These are phyloP conservation scores for Sporothrix humicola DNA, from an alignment of 2,329 filamentous ascomycete genomes.

Conservation along the genomic window DNA sequence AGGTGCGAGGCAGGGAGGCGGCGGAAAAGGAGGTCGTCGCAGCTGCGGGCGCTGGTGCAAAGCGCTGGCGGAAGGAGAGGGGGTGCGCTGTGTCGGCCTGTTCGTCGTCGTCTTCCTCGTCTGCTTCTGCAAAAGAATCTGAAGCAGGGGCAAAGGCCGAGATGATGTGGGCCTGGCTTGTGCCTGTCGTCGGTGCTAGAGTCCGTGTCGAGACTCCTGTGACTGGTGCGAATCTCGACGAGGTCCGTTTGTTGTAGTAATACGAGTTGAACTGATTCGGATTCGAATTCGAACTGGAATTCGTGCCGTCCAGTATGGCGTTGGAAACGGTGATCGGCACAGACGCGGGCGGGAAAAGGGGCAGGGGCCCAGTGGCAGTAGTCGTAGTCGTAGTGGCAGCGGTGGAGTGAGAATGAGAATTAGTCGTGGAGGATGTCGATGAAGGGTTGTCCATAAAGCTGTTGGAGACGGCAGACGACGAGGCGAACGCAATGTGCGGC, in stretches of 20 bases:
- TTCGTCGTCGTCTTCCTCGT: slow-evolving; percentile 1
- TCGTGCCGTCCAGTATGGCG: slow-evolving; percentile 1
- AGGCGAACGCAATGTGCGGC: slow-evolving; percentile 34
- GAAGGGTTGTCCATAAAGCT: neutral
- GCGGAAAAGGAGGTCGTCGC: slow-evolving; percentile 40
- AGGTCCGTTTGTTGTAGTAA: slow-evolving; percentile 26
- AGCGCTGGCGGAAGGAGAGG: slow-evolving; percentile 16
- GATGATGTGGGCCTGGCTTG: slow-evolving; percentile 25
- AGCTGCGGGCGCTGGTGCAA: slow-evolving; percentile 36
- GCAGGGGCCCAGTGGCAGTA: slow-evolving; percentile 28
- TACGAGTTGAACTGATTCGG: slow-evolving; percentile 12
- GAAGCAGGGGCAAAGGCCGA: slow-evolving; percentile 26
- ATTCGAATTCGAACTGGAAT: slow-evolving; percentile 24
- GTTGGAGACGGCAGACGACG: slow-evolving; percentile 33
- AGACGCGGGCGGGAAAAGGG: slow-evolving; percentile 32
- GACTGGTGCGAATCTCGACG: neutral
- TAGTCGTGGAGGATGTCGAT: slow-evolving; percentile 18
- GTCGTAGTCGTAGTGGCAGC: neutral
- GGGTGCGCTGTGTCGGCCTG: neutral
- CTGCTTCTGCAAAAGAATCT: neutral
- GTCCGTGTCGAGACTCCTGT: neutral
- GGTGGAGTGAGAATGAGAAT: slow-evolving; percentile 20
- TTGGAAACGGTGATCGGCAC: slow-evolving; percentile 37
- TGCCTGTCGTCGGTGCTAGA: neutral
- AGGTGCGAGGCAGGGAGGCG: slow-evolving; percentile 49